Conservation (phyloP, 2,329 filamentous ascomycete genomes). For the Beauveria rudraprayagi region DNA sequence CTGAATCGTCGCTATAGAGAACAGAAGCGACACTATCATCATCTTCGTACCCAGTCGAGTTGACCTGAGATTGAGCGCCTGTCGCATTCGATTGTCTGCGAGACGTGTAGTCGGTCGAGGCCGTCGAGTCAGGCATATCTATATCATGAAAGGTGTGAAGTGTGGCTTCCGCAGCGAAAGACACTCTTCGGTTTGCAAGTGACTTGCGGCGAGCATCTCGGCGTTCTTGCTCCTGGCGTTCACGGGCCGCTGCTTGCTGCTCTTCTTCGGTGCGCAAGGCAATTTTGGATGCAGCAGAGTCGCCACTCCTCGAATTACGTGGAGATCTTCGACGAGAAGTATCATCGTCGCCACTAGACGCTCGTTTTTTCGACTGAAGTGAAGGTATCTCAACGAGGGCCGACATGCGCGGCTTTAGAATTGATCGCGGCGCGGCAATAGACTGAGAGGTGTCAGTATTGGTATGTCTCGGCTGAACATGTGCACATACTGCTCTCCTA, state of each 20-base stretch:
- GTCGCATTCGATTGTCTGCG: slow-evolving; percentile 59
- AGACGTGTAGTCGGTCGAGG: slow-evolving; percentile 62
- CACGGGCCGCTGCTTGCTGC: slow-evolving; percentile 59
- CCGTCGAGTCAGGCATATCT: slow-evolving; percentile 81
- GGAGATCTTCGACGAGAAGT: slow-evolving; percentile 9
- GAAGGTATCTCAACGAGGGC: slow-evolving; percentile 59
- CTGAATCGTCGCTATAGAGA: slow-evolving; percentile 62
- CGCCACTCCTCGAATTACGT: slow-evolving; percentile 16
- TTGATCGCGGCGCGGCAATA: slow-evolving; percentile 55
- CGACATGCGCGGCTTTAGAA: slow-evolving; percentile 73
- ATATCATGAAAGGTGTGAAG: slow-evolving; percentile 95
- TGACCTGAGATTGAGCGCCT: slow-evolving; percentile 20
- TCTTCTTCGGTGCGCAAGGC: slow-evolving; percentile 62
- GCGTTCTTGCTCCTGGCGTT: slow-evolving; percentile 65
- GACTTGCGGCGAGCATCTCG: slow-evolving; percentile 88
- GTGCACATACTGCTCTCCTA: slow-evolving; percentile 60
- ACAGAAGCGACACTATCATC: slow-evolving; percentile 67
- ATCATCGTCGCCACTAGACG: slow-evolving; percentile 1
- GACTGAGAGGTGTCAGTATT: slow-evolving; percentile 34
- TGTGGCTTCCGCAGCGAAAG: slow-evolving; percentile 94
- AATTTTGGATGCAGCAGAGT: slow-evolving; percentile 44
- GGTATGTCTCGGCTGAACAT: background rate
- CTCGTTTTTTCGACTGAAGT: slow-evolving; percentile 34
- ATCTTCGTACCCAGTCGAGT: slow-evolving; percentile 42
- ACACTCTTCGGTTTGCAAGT: slow-evolving; percentile 84